Evolutionary conservation across 2,329 filamentous ascomycete genomes (phyloP).

Genomic region (Phaeosphaeriaceae sp.): DNA sequence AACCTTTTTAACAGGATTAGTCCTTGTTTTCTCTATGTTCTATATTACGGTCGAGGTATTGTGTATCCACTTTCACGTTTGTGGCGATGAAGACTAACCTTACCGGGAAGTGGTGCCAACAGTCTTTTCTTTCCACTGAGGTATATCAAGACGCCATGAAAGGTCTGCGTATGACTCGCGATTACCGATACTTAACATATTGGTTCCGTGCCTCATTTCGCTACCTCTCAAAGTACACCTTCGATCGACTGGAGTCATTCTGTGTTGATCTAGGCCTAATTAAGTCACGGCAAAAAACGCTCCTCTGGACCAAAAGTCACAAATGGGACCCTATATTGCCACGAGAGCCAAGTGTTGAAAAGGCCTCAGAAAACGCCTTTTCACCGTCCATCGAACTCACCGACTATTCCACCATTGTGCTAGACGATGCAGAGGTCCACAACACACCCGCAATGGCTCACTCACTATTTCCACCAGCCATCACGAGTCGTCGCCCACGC

Average conservation of each 20-base stretch:
- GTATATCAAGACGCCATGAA: conserved; percentile 33
- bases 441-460: conserved; percentile 29
- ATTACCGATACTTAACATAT: conserved; percentile 26
- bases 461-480: conserved; percentile 26
- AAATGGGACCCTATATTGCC: conserved; percentile 9
- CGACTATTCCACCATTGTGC: conserved; percentile 13
- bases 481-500: conserved; percentile 12
- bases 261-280: conserved; percentile 17
- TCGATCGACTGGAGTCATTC: conserved; percentile 21
- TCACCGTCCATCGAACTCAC: conserved; percentile 22
- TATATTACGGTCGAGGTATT: conserved; percentile 46
- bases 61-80: not conserved
- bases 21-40: conserved; percentile 42
- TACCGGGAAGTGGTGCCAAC: conserved; percentile 41
- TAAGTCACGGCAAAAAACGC: conserved; percentile 29
- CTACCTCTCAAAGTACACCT: conserved; percentile 12
- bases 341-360: not conserved
- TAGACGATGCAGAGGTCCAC: conserved; percentile 3
- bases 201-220: conserved; percentile 15
- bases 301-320: conserved; percentile 27
- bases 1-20: conserved; percentile 33
- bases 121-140: conserved; percentile 46
- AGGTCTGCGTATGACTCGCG: conserved; percentile 35
- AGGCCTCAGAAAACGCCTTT: not conserved
- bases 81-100: not conserved